Percentiles rank a stretch among this genome's conserved stretches.
These are phyloP conservation scores for Zhuliangozyma blackwelliae DNA, from an alignment of 1,139 yeast genomes.

Conservation along the genomic window DNA sequence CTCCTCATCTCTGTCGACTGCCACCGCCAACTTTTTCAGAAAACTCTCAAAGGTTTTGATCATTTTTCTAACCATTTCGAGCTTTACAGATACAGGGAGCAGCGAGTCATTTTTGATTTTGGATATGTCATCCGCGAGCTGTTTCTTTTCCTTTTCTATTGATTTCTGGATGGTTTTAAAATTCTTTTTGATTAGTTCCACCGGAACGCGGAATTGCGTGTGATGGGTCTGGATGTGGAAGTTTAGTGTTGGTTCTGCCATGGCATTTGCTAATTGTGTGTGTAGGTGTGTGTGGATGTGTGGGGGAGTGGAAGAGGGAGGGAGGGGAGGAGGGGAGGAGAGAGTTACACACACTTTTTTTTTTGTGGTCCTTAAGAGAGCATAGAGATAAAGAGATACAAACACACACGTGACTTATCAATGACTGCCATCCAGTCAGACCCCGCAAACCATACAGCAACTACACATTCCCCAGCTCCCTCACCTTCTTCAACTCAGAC, in stretches of 20 bases:
- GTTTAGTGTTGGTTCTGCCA: conserved; percentile 40
- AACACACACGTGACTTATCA: too few species aligned
- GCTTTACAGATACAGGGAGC: conserved; percentile 20
- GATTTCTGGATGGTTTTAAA: conserved; percentile 53
- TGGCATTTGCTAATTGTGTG: conserved; percentile 6
- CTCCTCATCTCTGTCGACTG: conserved; percentile 48
- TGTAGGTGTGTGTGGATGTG: too few species aligned
- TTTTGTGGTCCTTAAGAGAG: background rate
- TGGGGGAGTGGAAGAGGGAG: too few species aligned
- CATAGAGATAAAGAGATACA: too few species aligned
- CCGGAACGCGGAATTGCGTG: conserved; percentile 58
- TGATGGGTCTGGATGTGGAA: conserved; percentile 42
- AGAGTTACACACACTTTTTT: too few species aligned
- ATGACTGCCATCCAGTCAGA: too few species aligned
- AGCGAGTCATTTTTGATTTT: conserved; percentile 27
- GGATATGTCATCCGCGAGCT: conserved; percentile 34
- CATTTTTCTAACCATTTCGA: conserved; percentile 31
- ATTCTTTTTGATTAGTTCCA: conserved; percentile 56
- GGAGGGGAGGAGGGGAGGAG: too few species aligned
- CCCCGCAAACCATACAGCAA: too few species aligned
- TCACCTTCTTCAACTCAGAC: background rate
- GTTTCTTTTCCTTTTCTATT: conserved; percentile 51
- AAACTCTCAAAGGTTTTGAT: conserved; percentile 46
- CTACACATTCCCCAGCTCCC: background rate
- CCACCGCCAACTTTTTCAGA: conserved; percentile 37